phyloP scores from a whole-genome alignment of 164 flowering plant species.

The Sedum album region DNA sequence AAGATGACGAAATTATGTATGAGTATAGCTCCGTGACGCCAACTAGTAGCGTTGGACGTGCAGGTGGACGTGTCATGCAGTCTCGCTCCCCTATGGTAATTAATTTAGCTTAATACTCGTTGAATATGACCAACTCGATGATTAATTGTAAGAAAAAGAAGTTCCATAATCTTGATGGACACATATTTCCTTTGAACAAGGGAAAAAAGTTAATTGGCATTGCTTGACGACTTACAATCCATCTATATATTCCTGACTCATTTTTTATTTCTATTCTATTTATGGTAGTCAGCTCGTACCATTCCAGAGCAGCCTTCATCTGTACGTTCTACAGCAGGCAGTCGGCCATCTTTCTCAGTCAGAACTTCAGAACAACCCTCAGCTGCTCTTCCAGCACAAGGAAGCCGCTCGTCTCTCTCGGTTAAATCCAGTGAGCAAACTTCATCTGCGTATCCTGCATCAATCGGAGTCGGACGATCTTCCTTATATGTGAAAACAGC shows the following conservation, averaged over 20 bases:
- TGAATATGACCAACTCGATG: not conserved
- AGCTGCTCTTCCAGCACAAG: slow-evolving; percentile 14
- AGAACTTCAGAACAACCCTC: slow-evolving; percentile 12
- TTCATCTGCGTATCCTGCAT: slow-evolving; percentile 11
- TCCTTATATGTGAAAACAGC: slow-evolving; percentile 10
- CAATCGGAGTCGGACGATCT: not conserved
- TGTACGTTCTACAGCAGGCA: slow-evolving; percentile 16
- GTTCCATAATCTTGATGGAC: not conserved
- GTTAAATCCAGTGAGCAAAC: slow-evolving; percentile 14
- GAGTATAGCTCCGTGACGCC: slow-evolving; percentile 24
- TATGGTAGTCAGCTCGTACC: slow-evolving; percentile 48
- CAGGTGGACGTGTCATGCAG: slow-evolving; percentile 33
- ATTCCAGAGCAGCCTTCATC: slow-evolving; percentile 24
- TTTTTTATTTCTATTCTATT: slow-evolving; percentile 16
- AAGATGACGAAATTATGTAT: slow-evolving; percentile 40
- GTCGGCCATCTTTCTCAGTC: slow-evolving; percentile 15
- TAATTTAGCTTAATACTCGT: not conserved
- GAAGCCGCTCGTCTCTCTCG: slow-evolving; percentile 15
- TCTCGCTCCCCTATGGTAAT: slow-evolving; percentile 51
- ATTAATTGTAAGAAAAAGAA: not conserved
- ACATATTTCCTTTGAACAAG: not conserved
- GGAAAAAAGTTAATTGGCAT: not conserved
- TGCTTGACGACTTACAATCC: not conserved
- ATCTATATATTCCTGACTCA: slow-evolving; percentile 6
- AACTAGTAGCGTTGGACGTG: slow-evolving; percentile 39